phyloP scores from a whole-genome alignment of 2,329 filamentous ascomycete genomes.

The Penicillium nordicum region DNA sequence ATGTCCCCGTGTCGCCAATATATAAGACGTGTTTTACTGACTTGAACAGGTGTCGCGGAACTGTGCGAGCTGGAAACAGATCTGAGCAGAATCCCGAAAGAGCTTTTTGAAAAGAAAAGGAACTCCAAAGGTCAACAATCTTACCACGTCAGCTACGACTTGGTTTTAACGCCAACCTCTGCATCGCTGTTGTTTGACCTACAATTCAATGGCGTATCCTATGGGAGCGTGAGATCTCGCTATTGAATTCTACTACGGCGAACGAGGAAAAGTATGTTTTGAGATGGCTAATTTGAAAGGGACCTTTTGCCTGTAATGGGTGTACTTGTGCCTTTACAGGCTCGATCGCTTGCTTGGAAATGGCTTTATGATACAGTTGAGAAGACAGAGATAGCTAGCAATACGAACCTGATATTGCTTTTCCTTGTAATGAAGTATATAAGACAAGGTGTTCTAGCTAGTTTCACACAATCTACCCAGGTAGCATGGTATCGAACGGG shows the following conservation, averaged over 20 bases:
- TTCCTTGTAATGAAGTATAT: too few relatives aligned
- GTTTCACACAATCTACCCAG: neutral
- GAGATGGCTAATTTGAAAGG: too few relatives aligned
- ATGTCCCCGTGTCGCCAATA: neutral
- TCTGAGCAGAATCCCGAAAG: conserved; percentile 18
- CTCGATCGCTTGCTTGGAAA: neutral
- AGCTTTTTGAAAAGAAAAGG: conserved; percentile 11
- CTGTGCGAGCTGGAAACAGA: conserved; percentile 21
- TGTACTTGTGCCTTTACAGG: neutral
- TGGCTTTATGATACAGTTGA: neutral
- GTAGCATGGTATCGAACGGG: neutral
- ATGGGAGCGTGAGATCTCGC: conserved; percentile 21
- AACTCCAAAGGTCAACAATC: conserved; percentile 20
- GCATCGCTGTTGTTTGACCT: conserved; percentile 24
- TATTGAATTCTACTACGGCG: conserved; percentile 11
- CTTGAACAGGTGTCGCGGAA: conserved; percentile 4
- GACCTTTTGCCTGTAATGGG: neutral
- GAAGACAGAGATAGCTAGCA: neutral
- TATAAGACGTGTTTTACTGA: neutral
- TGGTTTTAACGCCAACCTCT: conserved; percentile 23
- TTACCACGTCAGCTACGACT: conserved; percentile 4
- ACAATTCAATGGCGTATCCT: conserved; percentile 25
- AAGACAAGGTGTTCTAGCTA: neutral
- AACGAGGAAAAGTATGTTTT: neutral
- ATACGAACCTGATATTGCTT: neutral